Evolutionary conservation across 1,284 basidiomycete genomes (phyloP), one percentile per base, ranked within the genome.

Genomic region (Rhodotorula sp.): DNA sequence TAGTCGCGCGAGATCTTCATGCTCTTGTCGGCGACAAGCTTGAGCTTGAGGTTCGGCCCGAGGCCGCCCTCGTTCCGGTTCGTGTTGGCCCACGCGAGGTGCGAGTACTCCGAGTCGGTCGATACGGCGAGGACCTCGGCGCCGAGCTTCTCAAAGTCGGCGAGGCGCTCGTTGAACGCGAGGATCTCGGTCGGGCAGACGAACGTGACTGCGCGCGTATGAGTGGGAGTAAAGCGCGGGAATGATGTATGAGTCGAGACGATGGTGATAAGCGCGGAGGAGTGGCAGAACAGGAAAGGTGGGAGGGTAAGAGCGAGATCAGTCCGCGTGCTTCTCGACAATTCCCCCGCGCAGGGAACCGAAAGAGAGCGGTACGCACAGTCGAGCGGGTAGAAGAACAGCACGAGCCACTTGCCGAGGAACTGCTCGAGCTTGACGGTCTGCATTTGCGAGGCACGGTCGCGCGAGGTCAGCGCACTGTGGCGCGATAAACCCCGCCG

Each of bases 171-270:
- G 82, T 94, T 93, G 86, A 94, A 95, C 1, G 92, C 92, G 58
- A 94, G 87, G 80, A 95, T 94, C 83, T 95, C 92, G 74, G 92
- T 94, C 48, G 92, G 92, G 84, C 92, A 94, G 78, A 94, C 92
- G 79, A 72, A 72, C 54, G 70, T 72, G 70, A 72, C 69, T 71
- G 50, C 22, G 0, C 13, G 46, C 22, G 36, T 17, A 22, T 1
- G 51, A 27, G 15, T 37, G 36, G 12, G 55, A 7, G 34, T 9
- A 10, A 17, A 15, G 39, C 15, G 9, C 39, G 39, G 39, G n/a
- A n/a, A n/a, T n/a, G n/a, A n/a, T n/a, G n/a, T n/a, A n/a, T n/a
- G n/a, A n/a, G n/a, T n/a, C n/a, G n/a, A n/a, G n/a, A 39, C 9
- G 39, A 15, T 39, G 39, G 39, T 9, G 46, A 48, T 3, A 34